Percentiles rank a stretch among this genome's conserved stretches.
phyloP scores from a whole-genome alignment of 2,329 filamentous ascomycete species.

The Anisogramma anomala region DNA sequence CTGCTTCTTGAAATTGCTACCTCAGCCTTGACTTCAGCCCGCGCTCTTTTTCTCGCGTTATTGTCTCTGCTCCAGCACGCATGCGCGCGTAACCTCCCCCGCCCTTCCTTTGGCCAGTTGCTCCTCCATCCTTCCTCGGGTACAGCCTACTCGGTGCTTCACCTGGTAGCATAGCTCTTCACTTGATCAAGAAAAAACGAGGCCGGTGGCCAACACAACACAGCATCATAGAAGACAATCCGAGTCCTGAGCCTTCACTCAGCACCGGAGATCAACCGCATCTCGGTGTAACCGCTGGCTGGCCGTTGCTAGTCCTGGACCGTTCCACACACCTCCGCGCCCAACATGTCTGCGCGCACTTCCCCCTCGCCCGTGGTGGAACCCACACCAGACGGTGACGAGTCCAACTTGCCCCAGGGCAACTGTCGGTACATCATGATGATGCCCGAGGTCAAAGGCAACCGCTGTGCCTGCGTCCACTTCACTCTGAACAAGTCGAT shows the following conservation, averaged over 20 bases:
- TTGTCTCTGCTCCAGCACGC: neutral
- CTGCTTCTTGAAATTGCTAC: too few species aligned
- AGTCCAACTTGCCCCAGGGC: conserved; percentile 40
- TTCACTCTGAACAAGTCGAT: conserved; percentile 43
- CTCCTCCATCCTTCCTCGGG: neutral
- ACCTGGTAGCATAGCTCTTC: too few species aligned
- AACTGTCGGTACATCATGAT: conserved; percentile 49
- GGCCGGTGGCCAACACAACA: too few species aligned
- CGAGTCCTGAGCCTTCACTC: too few species aligned
- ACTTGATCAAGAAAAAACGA: neutral
- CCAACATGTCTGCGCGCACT: conserved; percentile 20
- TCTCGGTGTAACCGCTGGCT: too few species aligned
- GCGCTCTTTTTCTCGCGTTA: neutral
- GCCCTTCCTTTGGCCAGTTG: too few species aligned
- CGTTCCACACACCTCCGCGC: neutral
- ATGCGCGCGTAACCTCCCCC: neutral
- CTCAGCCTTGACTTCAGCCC: neutral
- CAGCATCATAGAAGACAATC: too few species aligned
- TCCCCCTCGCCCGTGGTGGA: conserved; percentile 22
- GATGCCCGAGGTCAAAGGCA: conserved; percentile 43
- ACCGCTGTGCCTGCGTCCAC: conserved; percentile 46
- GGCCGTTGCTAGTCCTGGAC: too few species aligned
- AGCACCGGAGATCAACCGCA: too few species aligned
- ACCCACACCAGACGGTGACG: conserved; percentile 25
- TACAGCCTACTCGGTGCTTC: too few species aligned